phyloP scores from a whole-genome alignment of 2,329 filamentous ascomycete genomes.

The Ophiocordyceps camponoti-leonardi region DNA sequence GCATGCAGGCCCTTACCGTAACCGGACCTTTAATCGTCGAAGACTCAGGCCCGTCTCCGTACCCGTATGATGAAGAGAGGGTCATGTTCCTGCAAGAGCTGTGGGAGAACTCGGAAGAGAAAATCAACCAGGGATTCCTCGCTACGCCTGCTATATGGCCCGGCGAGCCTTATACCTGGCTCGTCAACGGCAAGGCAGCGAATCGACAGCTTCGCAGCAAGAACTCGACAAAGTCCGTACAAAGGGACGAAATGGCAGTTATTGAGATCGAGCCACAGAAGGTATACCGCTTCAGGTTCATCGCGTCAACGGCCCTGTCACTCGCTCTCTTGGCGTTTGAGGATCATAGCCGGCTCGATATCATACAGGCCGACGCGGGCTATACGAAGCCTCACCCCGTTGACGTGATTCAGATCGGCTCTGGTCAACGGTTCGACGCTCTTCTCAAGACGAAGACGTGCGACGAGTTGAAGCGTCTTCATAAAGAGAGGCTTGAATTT shows the following conservation, averaged over 20 bases:
- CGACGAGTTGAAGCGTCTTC: constrained; percentile 18
- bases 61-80: constrained; percentile 44
- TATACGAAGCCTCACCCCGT: constrained; percentile 21
- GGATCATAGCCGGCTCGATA: constrained; percentile 32
- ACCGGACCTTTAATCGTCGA: constrained; percentile 34
- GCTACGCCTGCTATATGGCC: constrained; percentile 24
- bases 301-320: constrained; percentile 38
- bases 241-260: constrained; percentile 17
- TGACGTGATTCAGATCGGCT: constrained; percentile 32
- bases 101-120: constrained; percentile 24
- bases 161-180: constrained; percentile 3
- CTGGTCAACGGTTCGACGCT: constrained; percentile 40
- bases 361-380: constrained; percentile 41
- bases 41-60: constrained; percentile 26
- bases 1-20: constrained; percentile 29
- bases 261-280: constrained; percentile 42
- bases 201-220: background rate
- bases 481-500: constrained; percentile 11
- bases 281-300: constrained; percentile 43
- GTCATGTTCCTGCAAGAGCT: constrained; percentile 32
- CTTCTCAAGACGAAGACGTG: constrained; percentile 33
- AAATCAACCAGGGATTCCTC: constrained; percentile 26
- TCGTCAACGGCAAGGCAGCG: background rate
- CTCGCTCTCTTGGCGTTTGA: constrained; percentile 37
- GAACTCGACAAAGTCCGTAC: background rate